A percentile compares a stretch with the other conserved stretches of the same genome.
Conservation (phyloP, 257 asterid genomes). For the Linderniella brevidens region DNA sequence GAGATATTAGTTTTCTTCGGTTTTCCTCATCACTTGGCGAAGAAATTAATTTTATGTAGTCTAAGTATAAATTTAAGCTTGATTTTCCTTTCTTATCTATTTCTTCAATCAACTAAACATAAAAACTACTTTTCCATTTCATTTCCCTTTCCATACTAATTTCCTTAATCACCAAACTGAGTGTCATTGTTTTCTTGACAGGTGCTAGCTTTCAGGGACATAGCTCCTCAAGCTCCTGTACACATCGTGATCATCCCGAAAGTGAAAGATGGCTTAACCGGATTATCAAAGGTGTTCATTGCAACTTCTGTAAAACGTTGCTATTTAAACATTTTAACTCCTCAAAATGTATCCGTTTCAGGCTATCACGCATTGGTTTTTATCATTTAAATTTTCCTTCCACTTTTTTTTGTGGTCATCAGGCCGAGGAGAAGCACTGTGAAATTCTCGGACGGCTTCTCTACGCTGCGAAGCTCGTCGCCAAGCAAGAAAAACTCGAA, state of each 20-base stretch:
- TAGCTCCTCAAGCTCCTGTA: slow-evolving; percentile 68
- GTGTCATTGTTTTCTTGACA: slow-evolving; percentile 13
- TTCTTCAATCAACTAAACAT: too few species aligned
- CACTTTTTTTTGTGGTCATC: not conserved
- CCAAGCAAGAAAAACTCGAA: slow-evolving; percentile 79
- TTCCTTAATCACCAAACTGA: too few species aligned
- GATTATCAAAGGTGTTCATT: slow-evolving; percentile 44
- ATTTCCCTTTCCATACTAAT: too few species aligned
- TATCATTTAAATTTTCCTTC: not conserved
- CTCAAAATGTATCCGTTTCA: not conserved
- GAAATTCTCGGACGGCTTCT: slow-evolving; percentile 77
- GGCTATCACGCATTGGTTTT: too few species aligned
- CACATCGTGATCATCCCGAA: slow-evolving; percentile 80
- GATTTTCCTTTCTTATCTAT: too few species aligned
- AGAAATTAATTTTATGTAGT: too few species aligned
- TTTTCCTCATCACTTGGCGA: too few species aligned
- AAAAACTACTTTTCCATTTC: too few species aligned
- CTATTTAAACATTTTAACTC: not conserved
- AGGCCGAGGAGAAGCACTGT: slow-evolving; percentile 81
- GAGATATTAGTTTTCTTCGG: too few species aligned
- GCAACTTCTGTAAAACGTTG: not conserved
- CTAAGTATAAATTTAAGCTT: too few species aligned
- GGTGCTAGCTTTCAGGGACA: slow-evolving; percentile 96
- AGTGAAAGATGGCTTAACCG: slow-evolving; percentile 64
- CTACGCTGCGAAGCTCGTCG: slow-evolving; percentile 67